Evolutionary conservation across 805 yeast species (phyloP), one percentile per base, ranked within the genome.

Genomic region (Kluyveromyces dobzhanskii): DNA sequence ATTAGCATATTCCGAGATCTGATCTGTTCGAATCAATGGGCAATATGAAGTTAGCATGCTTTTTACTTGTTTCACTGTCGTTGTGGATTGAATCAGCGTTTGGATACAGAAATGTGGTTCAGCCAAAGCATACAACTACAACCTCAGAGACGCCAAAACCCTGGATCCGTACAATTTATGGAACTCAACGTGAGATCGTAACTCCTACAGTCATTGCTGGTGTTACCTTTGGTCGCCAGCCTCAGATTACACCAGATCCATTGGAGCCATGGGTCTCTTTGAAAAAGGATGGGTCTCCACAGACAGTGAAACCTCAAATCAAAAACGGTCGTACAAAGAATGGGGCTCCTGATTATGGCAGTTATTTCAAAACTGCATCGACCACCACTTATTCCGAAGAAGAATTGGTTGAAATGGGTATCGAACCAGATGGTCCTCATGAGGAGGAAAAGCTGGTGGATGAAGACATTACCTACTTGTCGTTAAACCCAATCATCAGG

Each of bases 201-300:
- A 85, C 90, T 0, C 86, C 94, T 2, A 66, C 67, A 0, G 80
- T 80, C 32, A 68, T 73, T 45, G 74, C 69, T 33, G 78, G 78
- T 27, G 78, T 75, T 12, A 74, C 80, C 2, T 70, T 71, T 40
- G 61, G 64, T 30, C 70, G 61, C 2, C 66, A 67, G 40, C 78
- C 76, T 3, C 53, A 61, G 13, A 54, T 56, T 7, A 62, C 70
- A 1, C 74, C 85, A 4, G 67, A 78, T 47, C 80, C 83, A 8
- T 70, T 85, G 46, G 78, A 76, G 43, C 86, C 85, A 7, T 86
- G 96, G 96, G 66, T 86, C 29, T 73, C 85, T 2, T 66, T 86
- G 53, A 73, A 85, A 42, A 78, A 80, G 45, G 75, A 80, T 44
- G 96, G 95, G 13, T 59, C 70, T 8, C 94, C 95, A 39, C 78